Evolutionary conservation across 2,329 filamentous ascomycete genomes (phyloP), one percentile per base, ranked within the genome.

Genomic region (Cladosporium sp.): DNA sequence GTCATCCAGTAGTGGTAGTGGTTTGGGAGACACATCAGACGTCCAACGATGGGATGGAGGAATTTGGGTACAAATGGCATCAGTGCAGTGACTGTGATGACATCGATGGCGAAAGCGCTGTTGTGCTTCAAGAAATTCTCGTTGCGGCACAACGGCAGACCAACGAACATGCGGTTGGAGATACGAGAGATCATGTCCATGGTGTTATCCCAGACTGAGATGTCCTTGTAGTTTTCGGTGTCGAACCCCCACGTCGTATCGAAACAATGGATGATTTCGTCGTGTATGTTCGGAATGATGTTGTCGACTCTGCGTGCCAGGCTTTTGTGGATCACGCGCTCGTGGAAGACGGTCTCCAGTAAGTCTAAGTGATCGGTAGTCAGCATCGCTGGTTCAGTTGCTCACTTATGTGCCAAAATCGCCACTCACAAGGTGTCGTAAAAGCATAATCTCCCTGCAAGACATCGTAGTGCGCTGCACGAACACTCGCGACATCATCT

Each of bases 41-140:
- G 79, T 11, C 83, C 82, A 5, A 86, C 63, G 1, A 88, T 66
- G 0, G 84, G 83, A 26, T 85, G 82, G 2, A 87, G 70, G 1
- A 82, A 74, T 8, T 75, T 75, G 0, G 85, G 84, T 2, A 83
- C 74, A 64, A 84, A 73, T 65, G 81, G 81, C 53, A 81, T 70
- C 1, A 85, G 70, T 18, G 68, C 36, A 18, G 76, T 70, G 39
- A 64, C 72, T 8, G 71, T 69, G n/a, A 77, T 73, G 2, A 86
- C 79, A 58, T 80, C 80, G 65, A 83, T 79, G 34, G 84, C 82
- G 66, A 86, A 87, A 28, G 74, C 73, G 8, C 83, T 75, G 70
- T 83, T 83, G 62, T 78, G 75, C n/a, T 78, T 70, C 49, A 86
- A 74, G 64, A 84, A 84, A 6, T 75, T 73, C 26, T 77, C 69